Conservation (phyloP, 306 rosid species). For the Benincasa hispida region DNA sequence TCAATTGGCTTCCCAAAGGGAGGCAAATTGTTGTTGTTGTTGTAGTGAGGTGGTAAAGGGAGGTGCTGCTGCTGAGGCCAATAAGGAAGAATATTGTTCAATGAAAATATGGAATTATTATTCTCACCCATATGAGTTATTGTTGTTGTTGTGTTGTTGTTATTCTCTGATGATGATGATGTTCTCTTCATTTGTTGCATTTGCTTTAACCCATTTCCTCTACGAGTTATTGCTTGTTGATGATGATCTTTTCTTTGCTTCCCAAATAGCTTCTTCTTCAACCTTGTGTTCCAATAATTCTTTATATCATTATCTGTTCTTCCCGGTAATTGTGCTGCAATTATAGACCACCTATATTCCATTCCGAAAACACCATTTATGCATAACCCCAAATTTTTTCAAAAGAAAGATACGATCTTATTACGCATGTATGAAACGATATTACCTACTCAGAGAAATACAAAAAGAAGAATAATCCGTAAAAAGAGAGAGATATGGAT, state of each 20-base stretch:
- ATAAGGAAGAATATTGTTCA: not conserved
- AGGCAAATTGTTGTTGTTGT: conserved; percentile 11
- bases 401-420: too few species aligned
- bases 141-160: not conserved
- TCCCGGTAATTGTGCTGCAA: conserved; percentile 51
- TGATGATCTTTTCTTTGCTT: conserved; percentile 41
- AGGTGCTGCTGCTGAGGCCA: conserved; percentile 3
- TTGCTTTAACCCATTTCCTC: conserved; percentile 22
- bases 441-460: too few species aligned
- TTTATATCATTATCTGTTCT: conserved; percentile 52
- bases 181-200: conserved; percentile 10
- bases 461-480: too few species aligned
- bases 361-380: not conserved
- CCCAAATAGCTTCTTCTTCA: conserved; percentile 57
- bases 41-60: not conserved
- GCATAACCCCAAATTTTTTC: not conserved
- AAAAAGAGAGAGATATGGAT: too few species aligned
- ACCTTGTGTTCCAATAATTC: conserved; percentile 56
- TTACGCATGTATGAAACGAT: too few species aligned
- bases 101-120: not conserved
- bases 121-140: not conserved
- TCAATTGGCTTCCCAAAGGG: not conserved
- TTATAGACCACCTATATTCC: conserved; percentile 43
- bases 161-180: not conserved
- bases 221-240: conserved; percentile 14